phyloP scores from a whole-genome alignment of 306 rosid genomes.

The Dryas octopetala region DNA sequence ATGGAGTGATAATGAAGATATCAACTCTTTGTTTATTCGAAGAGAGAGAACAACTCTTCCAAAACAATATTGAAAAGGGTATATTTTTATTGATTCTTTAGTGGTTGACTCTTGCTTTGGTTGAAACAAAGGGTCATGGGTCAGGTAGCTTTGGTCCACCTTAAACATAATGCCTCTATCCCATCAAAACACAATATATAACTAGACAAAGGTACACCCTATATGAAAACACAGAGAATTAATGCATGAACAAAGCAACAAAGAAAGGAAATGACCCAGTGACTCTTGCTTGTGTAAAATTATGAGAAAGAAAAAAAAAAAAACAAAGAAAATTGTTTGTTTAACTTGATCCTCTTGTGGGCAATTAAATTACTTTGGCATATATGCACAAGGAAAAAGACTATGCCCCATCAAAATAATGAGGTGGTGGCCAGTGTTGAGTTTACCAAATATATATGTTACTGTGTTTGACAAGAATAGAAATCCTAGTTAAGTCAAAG shows the following conservation, averaged over 20 bases:
- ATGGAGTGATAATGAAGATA: conserved; percentile 10
- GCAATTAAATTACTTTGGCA: neutral
- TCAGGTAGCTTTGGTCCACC: conserved; percentile 59
- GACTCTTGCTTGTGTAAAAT: neutral
- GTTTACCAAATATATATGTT: conserved; percentile 17
- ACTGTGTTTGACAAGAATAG: conserved; percentile 16
- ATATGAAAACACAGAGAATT: conserved; percentile 29
- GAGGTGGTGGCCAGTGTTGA: conserved; percentile 28
- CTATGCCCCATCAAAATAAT: neutral
- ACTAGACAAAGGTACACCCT: conserved; percentile 50
- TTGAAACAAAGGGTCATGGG: conserved; percentile 44
- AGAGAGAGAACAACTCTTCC: conserved; percentile 6
- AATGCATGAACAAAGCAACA: conserved; percentile 17
- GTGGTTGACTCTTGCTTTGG: conserved; percentile 68
- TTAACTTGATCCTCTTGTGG: no score
- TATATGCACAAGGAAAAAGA: neutral
- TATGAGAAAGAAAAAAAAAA: conserved; percentile 22
- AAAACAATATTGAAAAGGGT: conserved; percentile 19
- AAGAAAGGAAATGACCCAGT: neutral
- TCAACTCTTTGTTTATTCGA: conserved; percentile 19
- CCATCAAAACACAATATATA: conserved; percentile 39
- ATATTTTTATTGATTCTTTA: conserved; percentile 39
- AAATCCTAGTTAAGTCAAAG: conserved; percentile 54
- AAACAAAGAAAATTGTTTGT: neutral
- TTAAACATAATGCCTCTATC: conserved; percentile 37